A percentile compares a stretch with the other conserved stretches of the same genome.
These are phyloP conservation scores for Leucocoprinus leucothites DNA, from an alignment of 768 basidiomycete genomes.

Conservation along the genomic window DNA sequence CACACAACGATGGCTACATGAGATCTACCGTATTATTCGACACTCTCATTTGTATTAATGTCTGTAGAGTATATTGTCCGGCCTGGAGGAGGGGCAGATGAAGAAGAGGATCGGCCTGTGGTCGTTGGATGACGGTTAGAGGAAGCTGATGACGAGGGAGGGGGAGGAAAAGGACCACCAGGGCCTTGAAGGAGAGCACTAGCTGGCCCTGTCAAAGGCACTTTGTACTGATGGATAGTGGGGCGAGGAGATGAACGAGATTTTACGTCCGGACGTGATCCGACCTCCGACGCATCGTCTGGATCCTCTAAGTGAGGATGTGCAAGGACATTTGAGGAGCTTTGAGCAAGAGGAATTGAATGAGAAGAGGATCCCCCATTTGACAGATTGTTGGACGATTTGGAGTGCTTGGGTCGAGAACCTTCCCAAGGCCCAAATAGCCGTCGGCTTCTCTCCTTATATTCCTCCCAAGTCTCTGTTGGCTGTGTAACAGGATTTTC, in stretches of 20 bases:
- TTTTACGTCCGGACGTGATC: neutral
- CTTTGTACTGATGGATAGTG: conserved; percentile 23
- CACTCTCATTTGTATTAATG: neutral
- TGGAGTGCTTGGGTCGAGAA: conserved; percentile 4
- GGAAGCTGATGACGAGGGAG: neutral
- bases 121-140: neutral
- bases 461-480: conserved; percentile 12
- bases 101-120: conserved; percentile 2
- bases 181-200: conserved; percentile 48
- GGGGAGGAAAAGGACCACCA: conserved; percentile 35
- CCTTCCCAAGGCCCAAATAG: conserved; percentile 10
- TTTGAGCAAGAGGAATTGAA: conserved; percentile 9
- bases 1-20: neutral
- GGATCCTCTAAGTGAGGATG: conserved; percentile 1
- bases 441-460: conserved; percentile 15
- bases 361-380: conserved; percentile 9
- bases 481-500: conserved; percentile 2
- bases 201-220: conserved; percentile 44
- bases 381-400: neutral
- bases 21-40: neutral
- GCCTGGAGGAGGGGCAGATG: conserved; percentile 44
- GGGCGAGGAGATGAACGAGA: neutral
- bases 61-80: conserved; percentile 56
- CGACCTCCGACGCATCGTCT: neutral
- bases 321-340: conserved; percentile 7